Base-by-base conservation (phyloP, 352 stramenopile species). In the Phytophthora pseudosyringae region DNA sequence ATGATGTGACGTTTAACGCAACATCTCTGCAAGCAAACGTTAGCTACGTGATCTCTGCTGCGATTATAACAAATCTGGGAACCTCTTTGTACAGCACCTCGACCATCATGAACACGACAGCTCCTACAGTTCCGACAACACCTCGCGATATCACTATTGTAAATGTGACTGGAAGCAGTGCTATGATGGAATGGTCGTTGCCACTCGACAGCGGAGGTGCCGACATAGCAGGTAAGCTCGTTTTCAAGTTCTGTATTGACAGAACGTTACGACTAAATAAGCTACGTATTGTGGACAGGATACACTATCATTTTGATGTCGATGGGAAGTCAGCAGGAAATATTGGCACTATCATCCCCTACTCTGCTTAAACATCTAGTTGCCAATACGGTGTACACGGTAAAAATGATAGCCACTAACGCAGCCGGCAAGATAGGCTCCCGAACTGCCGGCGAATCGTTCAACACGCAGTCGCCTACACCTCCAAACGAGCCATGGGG, bases 331-430 rank as follows among this genome's bases (percentile, higher is more conserved):
- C 66, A 63, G 33, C 25, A 71, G 3, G 31, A 63, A 3, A 52
- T 41, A 29, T 44, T 31, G 25, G 60, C 59, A 1, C 1, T 53
- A 15, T 47, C 46, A 28, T 66, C 50, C 9, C 67, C 46, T 4
- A 62, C 73, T 48, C 15, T 52, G 5, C 52, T 91, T 4, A 72
- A 39, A 5, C 29, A 56, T 21, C 60, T 90, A 5, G 5, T 75
- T 11, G 73, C 79, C 2, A 59, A 54, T 8, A 86, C 69, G 3
- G 50, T 73, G 8, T 90, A 91, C 62, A 83, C 75, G 0, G 66
- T 86, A 11, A 86, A 89, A 32, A 45, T 90, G 21, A 65, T 40
- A n/a, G 75, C 69, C 0, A 62, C 73, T 11, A 90, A 91, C 50
- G 26, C 49, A 6, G 40, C 53, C 4, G 67, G 44, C 8, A 67